phyloP scores from a whole-genome alignment of 768 basidiomycete genomes.

The Hydnomerulius pinastri region DNA sequence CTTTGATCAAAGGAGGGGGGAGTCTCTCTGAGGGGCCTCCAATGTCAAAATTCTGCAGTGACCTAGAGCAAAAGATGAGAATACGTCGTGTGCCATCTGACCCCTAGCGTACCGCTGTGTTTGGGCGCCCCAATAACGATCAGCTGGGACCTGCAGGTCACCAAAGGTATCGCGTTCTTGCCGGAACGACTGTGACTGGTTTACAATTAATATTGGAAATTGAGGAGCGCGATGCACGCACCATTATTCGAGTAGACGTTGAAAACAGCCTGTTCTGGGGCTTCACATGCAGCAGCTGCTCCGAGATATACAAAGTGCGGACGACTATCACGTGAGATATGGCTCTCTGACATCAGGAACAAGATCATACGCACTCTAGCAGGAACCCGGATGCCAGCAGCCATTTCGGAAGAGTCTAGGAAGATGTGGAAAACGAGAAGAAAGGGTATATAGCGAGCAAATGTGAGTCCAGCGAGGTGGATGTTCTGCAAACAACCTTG shows the following conservation, averaged over 20 bases:
- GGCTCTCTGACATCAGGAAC: too few species aligned
- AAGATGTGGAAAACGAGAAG: background rate
- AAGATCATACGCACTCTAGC: conserved; percentile 10
- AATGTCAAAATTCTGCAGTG: conserved; percentile 97
- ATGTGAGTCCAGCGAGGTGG: background rate
- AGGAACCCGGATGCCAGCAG: conserved; percentile 6
- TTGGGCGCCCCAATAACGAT: conserved; percentile 97
- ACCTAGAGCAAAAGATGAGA: conserved; percentile 45
- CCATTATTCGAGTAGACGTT: conserved; percentile 39
- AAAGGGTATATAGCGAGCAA: background rate
- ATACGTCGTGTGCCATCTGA: background rate
- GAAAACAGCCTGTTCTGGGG: conserved; percentile 25
- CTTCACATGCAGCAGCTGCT: conserved; percentile 5
- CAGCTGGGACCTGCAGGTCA: conserved; percentile 83
- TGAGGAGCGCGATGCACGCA: conserved; percentile 8
- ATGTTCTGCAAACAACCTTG: background rate
- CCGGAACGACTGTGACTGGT: conserved; percentile 57
- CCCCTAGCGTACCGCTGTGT: conserved; percentile 73
- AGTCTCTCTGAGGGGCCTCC: conserved; percentile 93
- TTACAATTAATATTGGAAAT: background rate
- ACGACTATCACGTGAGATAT: conserved; percentile 23
- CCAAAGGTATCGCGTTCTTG: conserved; percentile 95
- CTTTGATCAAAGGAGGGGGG: conserved; percentile 94
- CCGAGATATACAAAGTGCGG: background rate
- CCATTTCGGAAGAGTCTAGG: conserved; percentile 4